These are phyloP conservation scores for Trichoderma lentiforme DNA, from an alignment of 2,329 filamentous ascomycete genomes.

Conservation along the genomic window DNA sequence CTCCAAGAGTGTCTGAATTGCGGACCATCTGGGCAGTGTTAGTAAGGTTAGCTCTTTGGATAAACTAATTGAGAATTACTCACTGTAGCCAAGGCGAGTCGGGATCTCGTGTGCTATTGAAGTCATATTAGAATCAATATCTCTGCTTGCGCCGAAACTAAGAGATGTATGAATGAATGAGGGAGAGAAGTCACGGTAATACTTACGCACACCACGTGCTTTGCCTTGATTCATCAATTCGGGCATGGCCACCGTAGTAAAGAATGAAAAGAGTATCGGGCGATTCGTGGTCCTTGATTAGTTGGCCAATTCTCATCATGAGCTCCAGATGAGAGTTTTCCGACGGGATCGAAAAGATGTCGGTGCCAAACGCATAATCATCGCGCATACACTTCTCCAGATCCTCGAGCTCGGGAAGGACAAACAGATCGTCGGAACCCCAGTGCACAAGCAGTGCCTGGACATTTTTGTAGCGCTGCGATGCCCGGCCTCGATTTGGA, in stretches of 20 bases:
- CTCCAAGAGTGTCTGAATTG: constrained; percentile 58
- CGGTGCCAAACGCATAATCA: constrained; percentile 55
- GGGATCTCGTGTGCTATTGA: constrained; percentile 44
- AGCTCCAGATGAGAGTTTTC: constrained; percentile 57
- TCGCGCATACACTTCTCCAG: constrained; percentile 52
- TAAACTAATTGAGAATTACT: constrained; percentile 24
- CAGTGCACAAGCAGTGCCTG: constrained; percentile 55
- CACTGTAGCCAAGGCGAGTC: constrained; percentile 56
- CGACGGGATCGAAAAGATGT: constrained; percentile 56
- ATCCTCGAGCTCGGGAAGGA: constrained; percentile 56
- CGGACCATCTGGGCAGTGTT: constrained; percentile 47
- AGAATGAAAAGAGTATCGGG: constrained; percentile 55
- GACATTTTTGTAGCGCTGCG: constrained; percentile 55
- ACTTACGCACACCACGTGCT: constrained; percentile 60
- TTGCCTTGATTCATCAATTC: constrained; percentile 57
- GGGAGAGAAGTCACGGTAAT: neutral
- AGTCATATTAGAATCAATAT: neutral
- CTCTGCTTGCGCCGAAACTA: neutral
- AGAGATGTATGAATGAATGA: neutral
- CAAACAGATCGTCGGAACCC: constrained; percentile 57
- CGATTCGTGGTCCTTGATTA: constrained; percentile 56
- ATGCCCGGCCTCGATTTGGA: constrained; percentile 51
- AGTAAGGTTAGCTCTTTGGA: neutral
- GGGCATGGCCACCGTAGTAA: constrained; percentile 59
- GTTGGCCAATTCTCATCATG: constrained; percentile 53